phyloP scores from a whole-genome alignment of 257 asterid genomes.

The Rhazya stricta region DNA sequence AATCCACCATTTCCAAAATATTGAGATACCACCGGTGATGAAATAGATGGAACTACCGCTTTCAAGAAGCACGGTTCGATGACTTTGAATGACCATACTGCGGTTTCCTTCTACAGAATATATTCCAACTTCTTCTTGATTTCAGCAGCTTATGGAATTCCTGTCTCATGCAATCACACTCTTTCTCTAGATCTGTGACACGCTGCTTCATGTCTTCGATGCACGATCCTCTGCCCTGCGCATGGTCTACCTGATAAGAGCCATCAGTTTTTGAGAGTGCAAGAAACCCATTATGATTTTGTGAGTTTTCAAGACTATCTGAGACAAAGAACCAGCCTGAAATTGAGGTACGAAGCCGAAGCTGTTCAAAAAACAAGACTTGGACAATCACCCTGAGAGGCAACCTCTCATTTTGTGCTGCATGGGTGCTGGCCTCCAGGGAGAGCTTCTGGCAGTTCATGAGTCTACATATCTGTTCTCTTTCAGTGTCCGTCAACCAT shows the following conservation, averaged over 20 bases:
- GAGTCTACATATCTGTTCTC: constrained; percentile 72
- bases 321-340: constrained; percentile 86
- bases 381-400: constrained; percentile 85
- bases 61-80: constrained; percentile 8
- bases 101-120: constrained; percentile 65
- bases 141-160: constrained; percentile 61
- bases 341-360: constrained; percentile 71
- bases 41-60: not conserved
- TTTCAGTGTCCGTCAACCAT: constrained; percentile 64
- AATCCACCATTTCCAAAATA: no score
- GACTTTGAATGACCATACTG: constrained; percentile 18
- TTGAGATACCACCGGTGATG: not conserved
- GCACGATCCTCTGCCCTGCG: constrained; percentile 21
- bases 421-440: constrained; percentile 85
- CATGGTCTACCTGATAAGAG: constrained; percentile 15
- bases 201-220: constrained; percentile 68
- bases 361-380: constrained; percentile 86
- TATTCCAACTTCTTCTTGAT: constrained; percentile 66
- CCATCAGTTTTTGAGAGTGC: constrained; percentile 32
- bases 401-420: constrained; percentile 87
- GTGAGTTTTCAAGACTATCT: constrained; percentile 58
- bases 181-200: constrained; percentile 73
- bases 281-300: constrained; percentile 38
- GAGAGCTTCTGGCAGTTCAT: constrained; percentile 94
- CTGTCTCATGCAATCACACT: constrained; percentile 67